phyloP scores from a whole-genome alignment of 305 asterid species.

The Rubia tinctorum region DNA sequence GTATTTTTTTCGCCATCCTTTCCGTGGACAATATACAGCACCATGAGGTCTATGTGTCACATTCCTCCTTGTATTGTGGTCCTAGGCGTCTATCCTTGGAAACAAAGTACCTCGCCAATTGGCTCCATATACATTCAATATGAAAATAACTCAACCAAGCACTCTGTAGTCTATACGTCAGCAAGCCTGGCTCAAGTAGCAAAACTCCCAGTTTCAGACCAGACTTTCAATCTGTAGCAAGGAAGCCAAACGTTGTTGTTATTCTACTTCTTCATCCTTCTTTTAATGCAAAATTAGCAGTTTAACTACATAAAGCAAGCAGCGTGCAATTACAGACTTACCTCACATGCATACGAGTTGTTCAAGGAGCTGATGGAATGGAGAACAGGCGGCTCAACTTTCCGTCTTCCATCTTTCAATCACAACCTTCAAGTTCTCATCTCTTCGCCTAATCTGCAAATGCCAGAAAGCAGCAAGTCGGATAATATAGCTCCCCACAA shows the following conservation, averaged over 20 bases:
- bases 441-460: slow-evolving; percentile 58
- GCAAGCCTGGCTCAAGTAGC: background rate
- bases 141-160: background rate
- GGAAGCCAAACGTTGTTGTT: background rate
- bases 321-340: background rate
- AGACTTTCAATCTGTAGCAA: background rate
- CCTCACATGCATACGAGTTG: background rate
- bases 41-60: background rate
- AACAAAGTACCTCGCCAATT: background rate
- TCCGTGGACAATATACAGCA: background rate
- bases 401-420: slow-evolving; percentile 66
- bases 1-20: slow-evolving; percentile 1
- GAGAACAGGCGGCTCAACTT: slow-evolving; percentile 24
- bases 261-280: background rate
- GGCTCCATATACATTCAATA: background rate
- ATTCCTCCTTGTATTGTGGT: background rate
- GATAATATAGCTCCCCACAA: background rate
- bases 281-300: background rate
- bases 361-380: background rate
- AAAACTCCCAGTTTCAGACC: slow-evolving; percentile 1
- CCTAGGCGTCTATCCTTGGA: background rate
- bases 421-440: slow-evolving; percentile 49
- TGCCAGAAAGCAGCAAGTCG: slow-evolving; percentile 3
- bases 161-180: background rate
- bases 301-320: background rate